Evolutionary conservation across 108 stramenopile genomes (phyloP), one percentile per base, ranked within the genome.

Genomic region (Skeletonema marinoi): DNA sequence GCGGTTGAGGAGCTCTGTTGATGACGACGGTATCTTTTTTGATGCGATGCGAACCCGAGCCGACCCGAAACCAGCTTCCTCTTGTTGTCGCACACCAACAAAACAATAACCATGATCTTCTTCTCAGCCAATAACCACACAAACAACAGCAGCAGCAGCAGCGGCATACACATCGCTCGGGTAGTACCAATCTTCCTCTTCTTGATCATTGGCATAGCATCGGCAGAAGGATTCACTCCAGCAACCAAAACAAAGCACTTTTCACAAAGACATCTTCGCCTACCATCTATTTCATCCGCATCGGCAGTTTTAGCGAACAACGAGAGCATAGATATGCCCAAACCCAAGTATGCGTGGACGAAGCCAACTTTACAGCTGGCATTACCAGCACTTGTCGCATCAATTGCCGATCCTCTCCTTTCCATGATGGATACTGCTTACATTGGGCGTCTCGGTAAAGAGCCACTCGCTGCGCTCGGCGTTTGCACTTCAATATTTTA

Each of bases 401-500:
- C 88, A 80, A 61, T 90, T 59, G 87, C 86, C n/a, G 94, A 92
- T 63, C 94, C 94, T 9, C 54, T 95, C n/a, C 67, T 95, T 8
- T 83, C 82, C 62, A 65, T 95, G n/a, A 78, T 91, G 67, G 94
- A 95, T 68, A 93, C 94, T 31, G 90, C 86, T n/a, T 95, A 82
- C 73, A 85, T 89, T 14, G 88, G 86, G 9, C 73, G 83, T 29
- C 56, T 92, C 33, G 90, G 89, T 17, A 29, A 82, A n/a, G 65
- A 63, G 19, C 73, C 85, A 68, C 75, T 95, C 36, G 94, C 92
- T 2, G 90, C 90, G 14, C 71, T 95, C 10, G 94, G 92, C 12
- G 87, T 89, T 9, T 93, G 94, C 70, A 93, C 91, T 13, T 77
- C 72, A 3, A 89, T 95, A n/a, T 95, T 95, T 70, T 90, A 93